phyloP scores from a whole-genome alignment of 768 basidiomycete species.

The Clitopilus hobsonii region DNA sequence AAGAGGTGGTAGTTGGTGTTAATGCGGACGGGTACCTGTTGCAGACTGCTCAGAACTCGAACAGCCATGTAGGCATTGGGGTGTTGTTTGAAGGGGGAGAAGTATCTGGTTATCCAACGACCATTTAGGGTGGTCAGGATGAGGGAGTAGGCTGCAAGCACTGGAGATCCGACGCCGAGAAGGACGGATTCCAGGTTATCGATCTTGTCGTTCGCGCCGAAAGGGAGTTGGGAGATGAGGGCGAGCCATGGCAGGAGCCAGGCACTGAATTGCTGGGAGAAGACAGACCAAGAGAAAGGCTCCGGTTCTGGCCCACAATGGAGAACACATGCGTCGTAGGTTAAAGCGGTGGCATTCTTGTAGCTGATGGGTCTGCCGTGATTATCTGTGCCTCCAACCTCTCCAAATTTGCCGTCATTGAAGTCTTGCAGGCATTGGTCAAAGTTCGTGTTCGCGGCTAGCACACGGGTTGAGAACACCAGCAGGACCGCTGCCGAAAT shows the following conservation, averaged over 20 bases:
- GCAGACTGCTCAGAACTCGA: slow-evolving; percentile 27
- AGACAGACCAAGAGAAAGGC: slow-evolving; percentile 25
- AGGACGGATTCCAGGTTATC: slow-evolving; percentile 40
- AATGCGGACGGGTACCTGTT: slow-evolving; percentile 32
- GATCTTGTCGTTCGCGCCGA: slow-evolving; percentile 31
- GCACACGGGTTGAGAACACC: too few relatives aligned
- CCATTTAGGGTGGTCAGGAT: slow-evolving; percentile 34
- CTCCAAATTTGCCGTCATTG: slow-evolving; percentile 8
- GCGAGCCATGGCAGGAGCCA: slow-evolving; percentile 50
- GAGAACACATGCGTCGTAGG: slow-evolving; percentile 21
- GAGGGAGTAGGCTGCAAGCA: slow-evolving; percentile 41
- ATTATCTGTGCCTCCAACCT: slow-evolving; percentile 20
- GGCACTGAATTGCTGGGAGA: slow-evolving; percentile 33
- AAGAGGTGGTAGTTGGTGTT: slow-evolving; percentile 20
- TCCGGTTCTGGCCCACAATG: slow-evolving; percentile 21
- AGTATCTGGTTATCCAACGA: slow-evolving; percentile 27
- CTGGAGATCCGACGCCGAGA: slow-evolving; percentile 39
- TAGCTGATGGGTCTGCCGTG: slow-evolving; percentile 19
- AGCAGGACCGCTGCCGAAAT: too few relatives aligned
- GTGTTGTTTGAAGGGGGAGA: slow-evolving; percentile 15
- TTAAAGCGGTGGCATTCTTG: slow-evolving; percentile 20
- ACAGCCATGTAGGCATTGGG: slow-evolving; percentile 22
- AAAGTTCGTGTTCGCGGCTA: too few relatives aligned
- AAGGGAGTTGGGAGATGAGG: slow-evolving; percentile 45
- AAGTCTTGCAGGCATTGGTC: slow-evolving; percentile 17